Percentiles rank a stretch among this genome's conserved stretches.
These are phyloP conservation scores for Tolypocladium album DNA, from an alignment of 2,329 filamentous ascomycete species.

Conservation along the genomic window DNA sequence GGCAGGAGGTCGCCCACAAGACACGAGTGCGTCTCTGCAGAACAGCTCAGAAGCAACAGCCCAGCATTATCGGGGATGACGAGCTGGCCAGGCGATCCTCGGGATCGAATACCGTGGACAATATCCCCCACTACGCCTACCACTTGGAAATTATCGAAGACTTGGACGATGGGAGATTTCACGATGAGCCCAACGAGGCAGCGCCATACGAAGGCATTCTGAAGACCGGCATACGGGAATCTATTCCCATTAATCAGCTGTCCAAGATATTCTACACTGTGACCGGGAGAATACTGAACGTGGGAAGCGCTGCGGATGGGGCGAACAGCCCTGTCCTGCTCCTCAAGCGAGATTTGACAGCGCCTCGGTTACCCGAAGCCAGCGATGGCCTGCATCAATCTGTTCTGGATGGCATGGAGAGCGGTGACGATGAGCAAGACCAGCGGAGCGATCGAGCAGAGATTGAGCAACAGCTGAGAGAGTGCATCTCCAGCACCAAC, in stretches of 20 bases:
- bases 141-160: constrained; percentile 78
- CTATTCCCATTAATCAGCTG: constrained; percentile 47
- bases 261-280: constrained; percentile 92
- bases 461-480: constrained; percentile 33
- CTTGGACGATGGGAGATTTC: constrained; percentile 47
- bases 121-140: constrained; percentile 52
- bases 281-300: constrained; percentile 80
- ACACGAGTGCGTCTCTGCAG: constrained; percentile 71
- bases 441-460: constrained; percentile 28
- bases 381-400: not conserved
- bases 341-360: constrained; percentile 17
- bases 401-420: not conserved
- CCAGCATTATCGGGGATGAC: not conserved
- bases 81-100: not conserved
- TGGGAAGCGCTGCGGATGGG: constrained; percentile 44
- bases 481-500: constrained; percentile 6
- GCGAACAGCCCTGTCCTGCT: constrained; percentile 24
- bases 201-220: constrained; percentile 29
- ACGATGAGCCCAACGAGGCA: constrained; percentile 27
- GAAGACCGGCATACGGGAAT: constrained; percentile 38
- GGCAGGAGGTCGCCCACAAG: constrained; percentile 97
- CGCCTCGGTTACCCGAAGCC: constrained; percentile 33
- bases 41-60: constrained; percentile 33
- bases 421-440: not conserved
- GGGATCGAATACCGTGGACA: not conserved